Conservation (phyloP, 176 grass and related monocot genomes). For the Dendrocalamus sinicus region DNA sequence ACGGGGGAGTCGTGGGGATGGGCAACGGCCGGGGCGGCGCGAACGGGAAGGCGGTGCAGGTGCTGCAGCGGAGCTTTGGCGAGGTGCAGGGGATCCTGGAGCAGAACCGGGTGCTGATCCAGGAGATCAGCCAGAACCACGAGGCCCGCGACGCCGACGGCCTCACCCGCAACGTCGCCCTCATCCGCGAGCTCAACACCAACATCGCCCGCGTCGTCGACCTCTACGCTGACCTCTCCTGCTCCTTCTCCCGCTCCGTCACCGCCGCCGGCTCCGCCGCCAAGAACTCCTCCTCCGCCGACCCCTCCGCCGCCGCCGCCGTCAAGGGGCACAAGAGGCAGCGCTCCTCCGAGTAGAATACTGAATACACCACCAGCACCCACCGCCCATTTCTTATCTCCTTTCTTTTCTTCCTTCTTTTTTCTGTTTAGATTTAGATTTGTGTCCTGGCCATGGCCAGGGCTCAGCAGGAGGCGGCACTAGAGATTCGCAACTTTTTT, state of each 20-base stretch:
- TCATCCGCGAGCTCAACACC: constrained; percentile 69
- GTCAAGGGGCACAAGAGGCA: constrained; percentile 41
- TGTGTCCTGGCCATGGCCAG: not conserved
- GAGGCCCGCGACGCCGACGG: constrained; percentile 51
- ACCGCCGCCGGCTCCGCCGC: constrained; percentile 6
- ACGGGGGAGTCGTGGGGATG: not conserved
- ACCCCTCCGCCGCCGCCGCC: not conserved
- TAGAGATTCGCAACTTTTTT: not conserved
- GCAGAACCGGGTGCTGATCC: constrained; percentile 59
- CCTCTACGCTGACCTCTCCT: constrained; percentile 62
- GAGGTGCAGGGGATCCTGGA: constrained; percentile 67
- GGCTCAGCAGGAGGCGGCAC: not conserved
- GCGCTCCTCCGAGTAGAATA: constrained; percentile 12
- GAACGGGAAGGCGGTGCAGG: constrained; percentile 37
- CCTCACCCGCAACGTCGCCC: constrained; percentile 57
- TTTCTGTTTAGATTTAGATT: constrained; percentile 6
- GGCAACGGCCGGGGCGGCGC: not conserved
- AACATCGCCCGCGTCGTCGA: constrained; percentile 62
- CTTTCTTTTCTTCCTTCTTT: not conserved
- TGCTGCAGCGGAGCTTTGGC: constrained; percentile 46
- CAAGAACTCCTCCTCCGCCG: not conserved
- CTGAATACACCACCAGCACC: too few species aligned
- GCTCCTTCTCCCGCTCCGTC: constrained; percentile 45
- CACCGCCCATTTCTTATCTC: not conserved
- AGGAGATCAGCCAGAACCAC: constrained; percentile 79